Evolutionary conservation across 2,329 filamentous ascomycete species (phyloP), one percentile per base, ranked within the genome.

Genomic region (Nothophaeocryptopus gaeumannii): DNA sequence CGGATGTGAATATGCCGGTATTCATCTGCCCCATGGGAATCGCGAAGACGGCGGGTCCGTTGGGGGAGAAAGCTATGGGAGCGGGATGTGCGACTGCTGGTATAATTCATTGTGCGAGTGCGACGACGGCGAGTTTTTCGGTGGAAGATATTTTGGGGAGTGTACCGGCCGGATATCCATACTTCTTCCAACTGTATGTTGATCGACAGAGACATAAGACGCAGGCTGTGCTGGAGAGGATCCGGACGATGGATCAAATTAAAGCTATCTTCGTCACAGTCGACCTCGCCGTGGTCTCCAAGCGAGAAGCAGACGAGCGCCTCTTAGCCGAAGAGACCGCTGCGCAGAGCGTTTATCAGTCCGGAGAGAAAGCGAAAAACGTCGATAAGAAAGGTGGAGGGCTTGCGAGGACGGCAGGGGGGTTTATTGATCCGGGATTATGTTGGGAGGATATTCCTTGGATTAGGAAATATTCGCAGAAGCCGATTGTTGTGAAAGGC

Each of bases 151-250:
- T 69, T 8, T 36, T 68, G 26, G 58, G 54, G 2, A 54, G 49
- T 20, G 65, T 58, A 2, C 61, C 62, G 5, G 39, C 45, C n/a
- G 55, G 51, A 10, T 62, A 63, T 47, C 65, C 65, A 1, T 67
- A 74, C 45, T 81, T 82, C 68, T 83, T 82, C 60, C 82, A 85
- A 61, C 70, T 85, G 5, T 85, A 85, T 56, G 78, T 84, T 34
- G 76, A 84, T 64, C 78, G 77, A 56, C 70, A 82, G 49, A 71
- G 80, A 0, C 49, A 65, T 3, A 78, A 80, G 51, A 79, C 79
- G 2, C 76, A 77, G 52, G 70, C 68, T 1, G 63, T 82, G 2
- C 63, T 85, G 2, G 63, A 60, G 13, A 64, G 73, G n/a, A 74
- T 80, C 1, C 70, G 74, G 8, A 61, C 65, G 12, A 63, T 73